Conservation (phyloP, 192 early-diverging fungal genomes). For the Entomortierella parvispora region DNA sequence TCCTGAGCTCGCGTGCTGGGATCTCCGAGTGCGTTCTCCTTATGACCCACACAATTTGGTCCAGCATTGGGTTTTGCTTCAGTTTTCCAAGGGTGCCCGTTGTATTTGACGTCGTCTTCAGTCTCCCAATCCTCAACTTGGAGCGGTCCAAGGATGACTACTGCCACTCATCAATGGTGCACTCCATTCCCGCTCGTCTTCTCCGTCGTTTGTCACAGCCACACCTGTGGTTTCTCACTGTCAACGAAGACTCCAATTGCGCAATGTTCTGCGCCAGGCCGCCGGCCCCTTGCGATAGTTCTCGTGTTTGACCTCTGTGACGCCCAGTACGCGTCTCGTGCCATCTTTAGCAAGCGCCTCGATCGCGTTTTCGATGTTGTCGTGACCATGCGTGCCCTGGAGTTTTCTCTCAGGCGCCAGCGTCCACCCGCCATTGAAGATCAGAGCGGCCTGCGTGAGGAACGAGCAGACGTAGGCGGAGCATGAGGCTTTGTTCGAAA, state of each 20-base stretch:
- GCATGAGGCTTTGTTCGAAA: too few species aligned
- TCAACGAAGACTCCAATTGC: slow-evolving; percentile 43
- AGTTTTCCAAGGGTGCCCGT: slow-evolving; percentile 11
- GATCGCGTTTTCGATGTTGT: too few species aligned
- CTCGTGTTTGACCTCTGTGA: too few species aligned
- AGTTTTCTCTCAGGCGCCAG: too few species aligned
- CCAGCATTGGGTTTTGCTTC: slow-evolving; percentile 15
- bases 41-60: too few species aligned
- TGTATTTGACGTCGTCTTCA: slow-evolving; percentile 21
- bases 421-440: too few species aligned
- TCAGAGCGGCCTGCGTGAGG: too few species aligned
- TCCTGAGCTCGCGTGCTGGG: slow-evolving; percentile 14
- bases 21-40: slow-evolving; percentile 30
- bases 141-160: neutral
- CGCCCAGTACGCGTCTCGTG: too few species aligned
- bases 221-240: too few species aligned
- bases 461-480: slow-evolving; percentile 35
- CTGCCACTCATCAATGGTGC: slow-evolving; percentile 13
- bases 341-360: too few species aligned
- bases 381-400: too few species aligned
- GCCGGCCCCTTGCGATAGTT: slow-evolving; percentile 33
- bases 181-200: slow-evolving; percentile 36
- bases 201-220: too few species aligned
- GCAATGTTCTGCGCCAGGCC: slow-evolving; percentile 38
- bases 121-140: slow-evolving; percentile 26